Evolutionary conservation across 73 alveolate genomes (phyloP).

Genomic region (Tetrahymena malaccensis): DNA sequence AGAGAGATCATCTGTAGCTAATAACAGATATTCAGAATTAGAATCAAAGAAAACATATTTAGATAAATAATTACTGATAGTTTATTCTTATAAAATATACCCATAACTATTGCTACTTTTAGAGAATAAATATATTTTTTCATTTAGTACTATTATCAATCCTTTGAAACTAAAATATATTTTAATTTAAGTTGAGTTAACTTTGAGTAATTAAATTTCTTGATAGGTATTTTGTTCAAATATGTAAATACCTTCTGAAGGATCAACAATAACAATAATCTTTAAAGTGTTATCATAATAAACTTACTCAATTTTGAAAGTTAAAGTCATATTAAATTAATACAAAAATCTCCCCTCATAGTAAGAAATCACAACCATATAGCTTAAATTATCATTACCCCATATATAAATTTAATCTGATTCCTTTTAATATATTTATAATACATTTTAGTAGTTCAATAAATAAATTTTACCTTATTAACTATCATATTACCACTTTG

Average conservation of each 20-base stretch:
- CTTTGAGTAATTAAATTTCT: too few relatives aligned
- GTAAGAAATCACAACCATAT: background rate
- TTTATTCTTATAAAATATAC: too few relatives aligned
- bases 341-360: background rate
- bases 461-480: background rate
- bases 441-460: background rate
- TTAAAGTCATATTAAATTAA: too few relatives aligned
- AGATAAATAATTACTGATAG: too few relatives aligned
- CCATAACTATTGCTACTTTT: too few relatives aligned
- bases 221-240: background rate
- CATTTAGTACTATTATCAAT: background rate
- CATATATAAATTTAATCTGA: background rate
- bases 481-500: background rate
- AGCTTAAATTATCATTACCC: background rate
- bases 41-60: too few relatives aligned
- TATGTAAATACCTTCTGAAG: background rate
- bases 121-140: too few relatives aligned
- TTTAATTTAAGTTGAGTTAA: background rate
- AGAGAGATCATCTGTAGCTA: too few relatives aligned
- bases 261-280: background rate
- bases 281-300: background rate
- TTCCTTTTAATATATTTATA: background rate
- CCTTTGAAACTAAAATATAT: background rate
- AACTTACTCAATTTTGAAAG: background rate
- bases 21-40: too few relatives aligned